Evolutionary conservation across 805 yeast genomes (phyloP), one percentile per base, ranked within the genome.

Genomic region (Pichia sporocuriosa): DNA sequence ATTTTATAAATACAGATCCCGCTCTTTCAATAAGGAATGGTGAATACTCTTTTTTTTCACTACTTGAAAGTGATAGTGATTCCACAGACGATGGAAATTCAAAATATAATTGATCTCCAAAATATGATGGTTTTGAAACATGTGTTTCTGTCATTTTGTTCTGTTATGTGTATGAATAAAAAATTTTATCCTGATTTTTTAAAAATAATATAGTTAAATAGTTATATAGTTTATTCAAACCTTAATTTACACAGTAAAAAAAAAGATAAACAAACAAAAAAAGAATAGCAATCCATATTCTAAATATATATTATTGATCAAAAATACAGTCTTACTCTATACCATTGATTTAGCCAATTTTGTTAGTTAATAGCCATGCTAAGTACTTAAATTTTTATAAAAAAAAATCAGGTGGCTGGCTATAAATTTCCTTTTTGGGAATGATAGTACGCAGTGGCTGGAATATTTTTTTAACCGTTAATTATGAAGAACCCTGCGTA

Each of bases 1-100:
- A 40, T 26, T 48, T 48, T 6, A 48, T 48, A 35, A 48, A 43
- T 19, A 48, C 39, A 3, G 49, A 43, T n/a, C 47, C 49, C 4
- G 33, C 45, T 17, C 49, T 37, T 38, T 48, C 51, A 19, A 48
- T 38, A 9, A 11, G 21, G 5, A 28, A n/a, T 10, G 34, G 29
- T 10, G 44, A 32, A 12, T 12, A 15, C n/a, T 25, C 36, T n/a
- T n/a, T 28, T 24, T 16, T 21, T 19, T 12, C 15, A 26, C 11
- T 37, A 15, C 6, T 24, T 31, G 17, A 17, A 13, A 15, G 16
- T n/a, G 6, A 24, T 12, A 37, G 12, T 20, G 33, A 19, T 23
- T 17, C 26, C n/a, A 37, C 24, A 3, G 46, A 30, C 9, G 25
- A 19, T 19, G 51, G 51, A 24, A 48, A 48, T 24, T 37, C 38